A percentile compares a stretch with the other conserved stretches of the same genome.
These are phyloP conservation scores for Metarhizium robertsii DNA, from an alignment of 2,329 filamentous ascomycete genomes.

Conservation along the genomic window DNA sequence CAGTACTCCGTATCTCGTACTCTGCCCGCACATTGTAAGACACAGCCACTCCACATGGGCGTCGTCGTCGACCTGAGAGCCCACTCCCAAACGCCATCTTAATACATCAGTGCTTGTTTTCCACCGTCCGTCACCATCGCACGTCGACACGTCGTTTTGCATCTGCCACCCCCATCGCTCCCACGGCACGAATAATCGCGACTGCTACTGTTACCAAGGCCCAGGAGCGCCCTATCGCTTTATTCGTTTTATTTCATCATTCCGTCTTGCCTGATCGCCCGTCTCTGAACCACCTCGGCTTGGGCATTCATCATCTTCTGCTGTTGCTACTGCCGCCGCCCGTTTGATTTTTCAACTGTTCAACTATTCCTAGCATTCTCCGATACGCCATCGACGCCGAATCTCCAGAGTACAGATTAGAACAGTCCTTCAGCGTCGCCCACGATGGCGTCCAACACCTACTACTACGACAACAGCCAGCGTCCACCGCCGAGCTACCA, in stretches of 20 bases:
- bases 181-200: neutral
- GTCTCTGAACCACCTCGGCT: too few relatives aligned
- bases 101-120: neutral
- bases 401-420: neutral
- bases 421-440: conserved; percentile 3
- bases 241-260: neutral
- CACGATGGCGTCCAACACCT: conserved; percentile 54
- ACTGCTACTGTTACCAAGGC: neutral
- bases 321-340: neutral
- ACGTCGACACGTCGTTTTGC: neutral
- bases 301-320: neutral
- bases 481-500: conserved; percentile 32
- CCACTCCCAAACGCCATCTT: neutral
- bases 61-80: neutral
- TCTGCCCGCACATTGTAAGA: too few relatives aligned
- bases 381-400: neutral
- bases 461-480: conserved; percentile 50
- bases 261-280: neutral
- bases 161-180: neutral
- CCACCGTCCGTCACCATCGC: neutral
- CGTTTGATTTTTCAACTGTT: neutral
- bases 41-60: neutral
- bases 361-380: too few relatives aligned
- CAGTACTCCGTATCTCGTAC: too few relatives aligned
- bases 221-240: neutral